phyloP scores from a whole-genome alignment of 768 basidiomycete species.

The Podaxis sp. region DNA sequence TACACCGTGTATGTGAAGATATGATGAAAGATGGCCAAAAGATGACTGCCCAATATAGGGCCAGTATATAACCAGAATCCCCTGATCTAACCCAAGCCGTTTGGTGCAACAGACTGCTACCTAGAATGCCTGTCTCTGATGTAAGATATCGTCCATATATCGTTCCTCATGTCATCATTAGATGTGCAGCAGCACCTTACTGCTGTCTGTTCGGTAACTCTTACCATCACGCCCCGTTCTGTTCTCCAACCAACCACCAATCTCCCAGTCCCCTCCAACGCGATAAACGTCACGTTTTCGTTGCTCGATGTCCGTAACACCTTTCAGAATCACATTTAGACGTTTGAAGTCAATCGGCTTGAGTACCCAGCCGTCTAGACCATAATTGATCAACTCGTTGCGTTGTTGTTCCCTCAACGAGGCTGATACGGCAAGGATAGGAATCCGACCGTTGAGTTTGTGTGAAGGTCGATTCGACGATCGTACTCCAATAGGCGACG shows the following conservation, averaged over 20 bases:
- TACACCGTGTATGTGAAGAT: no score
- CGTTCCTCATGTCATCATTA: background rate
- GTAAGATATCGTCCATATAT: background rate
- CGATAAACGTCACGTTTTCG: slow-evolving; percentile 52
- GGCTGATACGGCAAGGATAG: slow-evolving; percentile 82
- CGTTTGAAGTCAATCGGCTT: slow-evolving; percentile 82
- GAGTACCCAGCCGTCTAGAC: slow-evolving; percentile 81
- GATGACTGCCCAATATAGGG: no score
- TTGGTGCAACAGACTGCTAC: no score
- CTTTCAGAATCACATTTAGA: slow-evolving; percentile 54
- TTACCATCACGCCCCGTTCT: background rate
- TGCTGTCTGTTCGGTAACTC: no score
- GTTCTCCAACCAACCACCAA: slow-evolving; percentile 55
- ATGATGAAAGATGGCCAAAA: no score
- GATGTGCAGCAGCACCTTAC: no score
- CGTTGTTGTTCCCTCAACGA: slow-evolving; percentile 61
- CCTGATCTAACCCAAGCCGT: no score
- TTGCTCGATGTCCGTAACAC: slow-evolving; percentile 51
- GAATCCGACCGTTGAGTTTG: slow-evolving; percentile 60
- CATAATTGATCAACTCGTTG: slow-evolving; percentile 45
- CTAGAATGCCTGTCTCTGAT: no score
- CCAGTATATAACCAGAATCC: no score
- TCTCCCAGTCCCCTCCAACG: slow-evolving; percentile 56
- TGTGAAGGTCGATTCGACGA: slow-evolving; percentile 36
- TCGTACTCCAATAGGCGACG: slow-evolving; percentile 2